Percentiles rank a stretch among this genome's conserved stretches.
phyloP scores from a whole-genome alignment of 441 rosid species.

The Manihot esculenta region DNA sequence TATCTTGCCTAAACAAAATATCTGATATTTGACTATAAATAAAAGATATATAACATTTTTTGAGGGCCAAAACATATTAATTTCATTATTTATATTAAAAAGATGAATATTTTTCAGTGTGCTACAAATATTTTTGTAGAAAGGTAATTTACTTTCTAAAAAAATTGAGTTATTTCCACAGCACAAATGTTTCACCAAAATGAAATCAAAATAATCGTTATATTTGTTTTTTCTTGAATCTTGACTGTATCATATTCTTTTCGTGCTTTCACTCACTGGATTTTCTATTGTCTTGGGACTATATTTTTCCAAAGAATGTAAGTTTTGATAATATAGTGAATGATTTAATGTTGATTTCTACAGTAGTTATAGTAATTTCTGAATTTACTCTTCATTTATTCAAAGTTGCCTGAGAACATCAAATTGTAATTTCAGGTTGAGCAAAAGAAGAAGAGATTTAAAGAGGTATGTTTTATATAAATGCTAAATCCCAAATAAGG shows the following conservation, averaged over 20 bases:
- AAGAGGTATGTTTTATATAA: conserved; percentile 37
- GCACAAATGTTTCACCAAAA: no score
- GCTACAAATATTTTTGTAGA: no score
- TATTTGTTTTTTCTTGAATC: not conserved
- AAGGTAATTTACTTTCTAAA: no score
- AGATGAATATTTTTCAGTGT: no score
- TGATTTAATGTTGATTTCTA: not conserved
- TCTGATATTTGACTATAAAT: no score
- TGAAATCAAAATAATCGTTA: no score
- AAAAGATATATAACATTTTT: no score
- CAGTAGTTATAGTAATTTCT: not conserved
- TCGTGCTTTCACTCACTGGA: not conserved
- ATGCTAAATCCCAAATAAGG: not conserved
- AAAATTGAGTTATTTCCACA: no score
- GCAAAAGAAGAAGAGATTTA: conserved; percentile 38
- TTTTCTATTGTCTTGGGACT: not conserved
- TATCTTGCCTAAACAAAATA: no score
- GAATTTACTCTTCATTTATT: not conserved
- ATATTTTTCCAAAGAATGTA: not conserved
- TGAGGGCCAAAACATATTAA: no score
- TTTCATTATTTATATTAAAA: no score
- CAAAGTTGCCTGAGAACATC: conserved; percentile 8
- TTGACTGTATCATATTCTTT: not conserved
- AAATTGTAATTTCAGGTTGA: conserved; percentile 42
- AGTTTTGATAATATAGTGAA: not conserved